Evolutionary conservation across 805 yeast species (phyloP).

Genomic region (Candida anglica): DNA sequence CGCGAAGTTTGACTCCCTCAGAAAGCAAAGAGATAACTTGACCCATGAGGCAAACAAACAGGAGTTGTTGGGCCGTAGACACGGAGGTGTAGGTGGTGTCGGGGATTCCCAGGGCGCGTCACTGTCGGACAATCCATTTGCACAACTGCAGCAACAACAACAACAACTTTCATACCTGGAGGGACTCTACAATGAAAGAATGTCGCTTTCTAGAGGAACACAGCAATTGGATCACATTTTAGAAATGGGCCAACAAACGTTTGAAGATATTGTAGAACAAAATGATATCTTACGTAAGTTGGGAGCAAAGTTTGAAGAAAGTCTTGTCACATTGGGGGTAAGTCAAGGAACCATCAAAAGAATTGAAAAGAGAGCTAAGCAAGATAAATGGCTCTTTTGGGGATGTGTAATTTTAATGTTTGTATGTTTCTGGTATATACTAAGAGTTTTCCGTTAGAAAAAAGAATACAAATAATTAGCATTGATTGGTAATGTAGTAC

Average conservation of each 20-base stretch:
- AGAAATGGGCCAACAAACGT: constrained; percentile 83
- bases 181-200: constrained; percentile 68
- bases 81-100: constrained; percentile 16
- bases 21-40: constrained; percentile 50
- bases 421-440: constrained; percentile 61
- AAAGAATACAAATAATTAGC: no score
- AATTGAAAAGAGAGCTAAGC: constrained; percentile 76
- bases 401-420: constrained; percentile 63
- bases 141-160: constrained; percentile 20
- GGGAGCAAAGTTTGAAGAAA: constrained; percentile 59
- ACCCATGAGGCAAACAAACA: constrained; percentile 44
- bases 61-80: constrained; percentile 54
- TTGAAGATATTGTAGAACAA: constrained; percentile 83
- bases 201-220: constrained; percentile 62
- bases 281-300: constrained; percentile 65
- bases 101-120: constrained; percentile 10
- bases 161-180: constrained; percentile 42
- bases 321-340: constrained; percentile 79
- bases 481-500: no score
- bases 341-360: constrained; percentile 77
- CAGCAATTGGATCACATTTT: constrained; percentile 84
- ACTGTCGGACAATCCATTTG: constrained; percentile 49
- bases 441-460: constrained; percentile 55
- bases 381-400: constrained; percentile 86
- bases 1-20: constrained; percentile 49